phyloP scores from a whole-genome alignment of 345 rosid genomes.

The Syzygium aqueum region DNA sequence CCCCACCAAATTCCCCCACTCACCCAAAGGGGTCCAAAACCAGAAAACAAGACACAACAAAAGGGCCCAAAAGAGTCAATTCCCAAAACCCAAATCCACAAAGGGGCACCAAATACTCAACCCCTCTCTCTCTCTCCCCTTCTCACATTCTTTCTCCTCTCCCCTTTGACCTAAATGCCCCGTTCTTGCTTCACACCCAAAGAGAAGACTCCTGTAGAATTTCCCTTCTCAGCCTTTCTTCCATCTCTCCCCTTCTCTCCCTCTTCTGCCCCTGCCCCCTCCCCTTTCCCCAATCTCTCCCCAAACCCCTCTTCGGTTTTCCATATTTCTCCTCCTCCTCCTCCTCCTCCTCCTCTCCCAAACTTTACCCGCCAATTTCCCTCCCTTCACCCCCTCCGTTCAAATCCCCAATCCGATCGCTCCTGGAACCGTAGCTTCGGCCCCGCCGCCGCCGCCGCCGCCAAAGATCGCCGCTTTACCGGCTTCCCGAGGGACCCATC shows the following conservation, averaged over 20 bases:
- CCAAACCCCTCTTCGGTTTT: slow-evolving; percentile 17
- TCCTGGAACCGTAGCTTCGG: slow-evolving; percentile 1
- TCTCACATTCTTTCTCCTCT: not conserved
- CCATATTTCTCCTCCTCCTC: slow-evolving; percentile 19
- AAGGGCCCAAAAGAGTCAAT: slow-evolving; percentile 24
- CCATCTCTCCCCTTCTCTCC: slow-evolving; percentile 15
- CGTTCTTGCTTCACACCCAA: not conserved
- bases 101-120: not conserved
- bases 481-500: not conserved
- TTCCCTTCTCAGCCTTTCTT: slow-evolving; percentile 10
- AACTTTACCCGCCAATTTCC: slow-evolving; percentile 43
- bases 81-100: not conserved
- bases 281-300: slow-evolving; percentile 45
- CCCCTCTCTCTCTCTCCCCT: not conserved
- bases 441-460: not conserved
- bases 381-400: not conserved
- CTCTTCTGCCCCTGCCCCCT: slow-evolving; percentile 5
- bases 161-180: slow-evolving; percentile 36
- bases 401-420: not conserved
- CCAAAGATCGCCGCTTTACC: not conserved
- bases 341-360: slow-evolving; percentile 8
- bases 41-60: not conserved
- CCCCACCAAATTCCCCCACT: not conserved
- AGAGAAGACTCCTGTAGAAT: not conserved
- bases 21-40: not conserved